Evolutionary conservation across 2,329 filamentous ascomycete species (phyloP).

Genomic region (Aspergillus transmontanensis): DNA sequence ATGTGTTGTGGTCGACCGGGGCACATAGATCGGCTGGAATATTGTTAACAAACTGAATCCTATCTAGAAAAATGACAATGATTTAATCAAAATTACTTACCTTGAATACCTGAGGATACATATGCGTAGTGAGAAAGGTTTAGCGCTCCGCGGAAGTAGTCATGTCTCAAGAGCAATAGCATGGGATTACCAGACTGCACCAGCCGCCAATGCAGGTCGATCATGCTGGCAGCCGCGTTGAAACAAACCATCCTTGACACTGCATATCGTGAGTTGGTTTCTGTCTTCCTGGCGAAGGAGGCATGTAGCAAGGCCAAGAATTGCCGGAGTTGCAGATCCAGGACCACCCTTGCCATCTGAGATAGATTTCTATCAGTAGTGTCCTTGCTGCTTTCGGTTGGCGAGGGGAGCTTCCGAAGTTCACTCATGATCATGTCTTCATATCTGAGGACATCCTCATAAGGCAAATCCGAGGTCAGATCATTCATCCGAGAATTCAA

Average conservation of each 20-base stretch:
- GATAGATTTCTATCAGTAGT: neutral
- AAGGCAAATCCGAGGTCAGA: neutral
- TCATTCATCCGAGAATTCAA: neutral
- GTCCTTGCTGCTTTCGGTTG: fast-evolving
- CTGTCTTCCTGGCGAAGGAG: neutral
- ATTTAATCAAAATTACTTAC: neutral
- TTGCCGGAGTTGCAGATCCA: neutral
- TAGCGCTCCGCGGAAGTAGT: neutral
- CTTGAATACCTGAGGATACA: neutral
- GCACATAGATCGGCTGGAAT: neutral
- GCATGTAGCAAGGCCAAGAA: neutral
- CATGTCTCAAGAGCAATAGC: neutral
- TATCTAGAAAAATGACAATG: neutral
- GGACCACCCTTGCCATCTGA: neutral
- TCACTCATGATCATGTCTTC: neutral
- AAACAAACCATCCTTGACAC: neutral
- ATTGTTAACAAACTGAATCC: neutral
- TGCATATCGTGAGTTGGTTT: neutral
- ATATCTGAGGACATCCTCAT: neutral
- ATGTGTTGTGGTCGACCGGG: neutral
- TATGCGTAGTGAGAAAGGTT: neutral
- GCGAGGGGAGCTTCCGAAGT: neutral
- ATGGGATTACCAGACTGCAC: neutral
- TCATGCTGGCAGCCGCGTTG: neutral
- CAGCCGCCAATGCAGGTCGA: neutral